phyloP scores from a whole-genome alignment of 2,329 filamentous ascomycete genomes.

The Tetracladium maxilliforme region DNA sequence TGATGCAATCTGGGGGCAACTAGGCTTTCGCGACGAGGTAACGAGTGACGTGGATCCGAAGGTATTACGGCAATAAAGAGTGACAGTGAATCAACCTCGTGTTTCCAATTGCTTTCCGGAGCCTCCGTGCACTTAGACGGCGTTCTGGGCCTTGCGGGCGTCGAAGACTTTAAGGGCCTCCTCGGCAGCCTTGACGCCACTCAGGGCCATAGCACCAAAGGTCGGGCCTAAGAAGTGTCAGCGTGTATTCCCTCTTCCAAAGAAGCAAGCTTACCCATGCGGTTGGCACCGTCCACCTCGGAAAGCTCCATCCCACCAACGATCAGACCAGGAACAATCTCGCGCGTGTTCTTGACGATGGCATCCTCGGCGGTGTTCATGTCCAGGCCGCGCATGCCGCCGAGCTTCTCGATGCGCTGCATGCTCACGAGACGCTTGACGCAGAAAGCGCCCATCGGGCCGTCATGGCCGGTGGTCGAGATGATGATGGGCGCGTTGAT shows the following conservation, averaged over 20 bases:
- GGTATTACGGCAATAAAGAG: no score
- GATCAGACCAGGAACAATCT: constrained; percentile 76
- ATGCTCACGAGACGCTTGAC: constrained; percentile 87
- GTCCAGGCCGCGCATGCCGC: constrained; percentile 85
- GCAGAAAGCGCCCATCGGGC: constrained; percentile 78
- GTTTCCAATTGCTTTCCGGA: no score
- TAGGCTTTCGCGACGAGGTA: no score
- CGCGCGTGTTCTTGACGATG: constrained; percentile 82
- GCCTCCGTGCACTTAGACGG: no score
- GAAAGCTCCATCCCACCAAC: constrained; percentile 92
- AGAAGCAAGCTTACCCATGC: constrained; percentile 46
- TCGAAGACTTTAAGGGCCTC: constrained; percentile 70
- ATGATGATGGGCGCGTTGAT: constrained; percentile 86
- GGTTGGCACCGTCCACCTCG: constrained; percentile 80
- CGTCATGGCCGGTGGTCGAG: constrained; percentile 84
- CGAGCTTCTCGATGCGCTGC: constrained; percentile 68
- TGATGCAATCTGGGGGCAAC: no score
- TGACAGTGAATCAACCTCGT: no score
- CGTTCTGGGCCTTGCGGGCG: constrained; percentile 61
- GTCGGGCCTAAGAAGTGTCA: constrained; percentile 41
- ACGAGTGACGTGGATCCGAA: no score
- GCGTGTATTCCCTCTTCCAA: constrained; percentile 1
- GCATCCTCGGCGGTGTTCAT: constrained; percentile 88
- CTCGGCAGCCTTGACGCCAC: constrained; percentile 82
- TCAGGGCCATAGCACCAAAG: constrained; percentile 79